These are phyloP conservation scores for Inga laurina DNA, from an alignment of 306 rosid genomes.

Conservation along the genomic window DNA sequence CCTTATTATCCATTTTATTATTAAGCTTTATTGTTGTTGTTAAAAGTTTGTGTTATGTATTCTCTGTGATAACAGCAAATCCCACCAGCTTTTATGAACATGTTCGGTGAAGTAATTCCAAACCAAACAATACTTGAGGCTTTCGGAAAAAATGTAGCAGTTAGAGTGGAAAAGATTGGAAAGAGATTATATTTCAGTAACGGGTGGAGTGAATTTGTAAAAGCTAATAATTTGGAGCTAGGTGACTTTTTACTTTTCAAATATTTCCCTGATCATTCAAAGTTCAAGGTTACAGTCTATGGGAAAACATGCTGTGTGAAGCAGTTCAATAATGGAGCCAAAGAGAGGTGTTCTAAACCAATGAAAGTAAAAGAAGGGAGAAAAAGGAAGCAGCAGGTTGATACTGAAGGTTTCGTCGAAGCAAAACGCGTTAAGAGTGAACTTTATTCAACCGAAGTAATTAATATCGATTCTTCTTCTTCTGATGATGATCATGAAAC, in stretches of 20 bases:
- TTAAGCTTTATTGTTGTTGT: too few relatives aligned
- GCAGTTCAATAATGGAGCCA: not conserved
- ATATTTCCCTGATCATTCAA: not conserved
- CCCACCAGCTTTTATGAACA: slow-evolving; percentile 11
- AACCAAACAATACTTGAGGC: not conserved
- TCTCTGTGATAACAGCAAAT: not conserved
- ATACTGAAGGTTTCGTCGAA: not conserved
- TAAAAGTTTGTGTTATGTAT: too few relatives aligned
- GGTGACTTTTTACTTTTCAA: not conserved
- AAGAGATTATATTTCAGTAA: not conserved
- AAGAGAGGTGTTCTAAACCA: too few relatives aligned
- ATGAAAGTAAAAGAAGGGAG: not conserved
- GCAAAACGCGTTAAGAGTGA: not conserved
- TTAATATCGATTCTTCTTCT: not conserved
- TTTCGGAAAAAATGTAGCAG: not conserved
- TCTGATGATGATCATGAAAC: not conserved
- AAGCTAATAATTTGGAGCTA: not conserved
- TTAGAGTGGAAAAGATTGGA: slow-evolving; percentile 3
- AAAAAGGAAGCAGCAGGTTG: not conserved
- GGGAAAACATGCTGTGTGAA: not conserved
- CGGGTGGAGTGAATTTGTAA: not conserved
- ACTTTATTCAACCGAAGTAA: not conserved
- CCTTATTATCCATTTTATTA: not conserved
- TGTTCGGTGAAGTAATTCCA: not conserved
- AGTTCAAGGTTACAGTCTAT: not conserved